Base-by-base conservation (phyloP, 129 eudicot species). In the Pseudognaphalium luteoalbum region DNA sequence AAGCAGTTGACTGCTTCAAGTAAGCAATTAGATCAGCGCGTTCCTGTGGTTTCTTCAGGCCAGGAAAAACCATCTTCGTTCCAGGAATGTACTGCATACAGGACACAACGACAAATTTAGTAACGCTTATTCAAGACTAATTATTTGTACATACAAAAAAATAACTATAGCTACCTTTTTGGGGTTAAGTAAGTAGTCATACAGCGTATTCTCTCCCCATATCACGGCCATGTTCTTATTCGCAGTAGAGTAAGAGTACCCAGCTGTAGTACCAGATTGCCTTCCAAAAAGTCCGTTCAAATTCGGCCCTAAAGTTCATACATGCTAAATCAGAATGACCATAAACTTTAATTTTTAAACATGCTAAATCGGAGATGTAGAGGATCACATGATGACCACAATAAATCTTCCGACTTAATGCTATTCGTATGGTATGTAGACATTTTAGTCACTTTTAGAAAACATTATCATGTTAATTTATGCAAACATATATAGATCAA, bases 261-360 rank as follows among this genome's bases (percentile, higher is more conserved):
- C 96, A 32, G 90, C 78, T 57, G 98, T 81, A 28, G 96, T 92
- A 21, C 98, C 96, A 69, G 96, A 92, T 52, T 90, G 96, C 76
- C 96, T 90, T 57, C 96, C 94, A 29, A 92, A 90, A 42, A 88
- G 95, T 17, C 98, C 96, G 81, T 86, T 90, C 87, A 90, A 81
- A 76, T 92, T 92, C 17, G 98, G 96, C 73, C 98, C 92, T 92
- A 75, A 47, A 79, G 29, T 30, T 73, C 75, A 66, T 56, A 42
- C 12, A 19, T n/a, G 3, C 34, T 22, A 70, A 6, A 30, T 50
- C 67, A 80, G 51, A 51, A 47, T 73, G 15, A 4, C 35, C 68
- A 64, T 37, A 72, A 29, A 35, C 15, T 25, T n/a, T n/a, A n/a
- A n/a, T n/a, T n/a, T n/a, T n/a, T n/a, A n/a, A n/a, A n/a, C n/a